These are phyloP conservation scores for Globisporangium abappressorium DNA, from an alignment of 352 stramenopile species.

Conservation along the genomic window DNA sequence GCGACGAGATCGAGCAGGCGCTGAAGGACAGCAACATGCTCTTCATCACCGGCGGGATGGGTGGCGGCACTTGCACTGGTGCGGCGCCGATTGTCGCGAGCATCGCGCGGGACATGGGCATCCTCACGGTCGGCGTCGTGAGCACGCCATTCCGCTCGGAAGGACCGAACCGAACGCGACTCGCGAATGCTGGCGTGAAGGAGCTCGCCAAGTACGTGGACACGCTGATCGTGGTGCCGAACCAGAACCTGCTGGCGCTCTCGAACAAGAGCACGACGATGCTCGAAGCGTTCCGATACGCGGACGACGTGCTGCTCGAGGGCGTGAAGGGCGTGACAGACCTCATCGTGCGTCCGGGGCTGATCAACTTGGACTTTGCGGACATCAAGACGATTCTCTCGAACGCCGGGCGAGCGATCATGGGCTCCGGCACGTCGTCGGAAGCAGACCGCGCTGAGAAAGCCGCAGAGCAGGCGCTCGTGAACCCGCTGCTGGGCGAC, in stretches of 20 bases:
- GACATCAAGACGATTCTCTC: conserved; percentile 96
- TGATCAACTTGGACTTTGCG: conserved; percentile 98
- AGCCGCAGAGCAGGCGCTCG: conserved; percentile 92
- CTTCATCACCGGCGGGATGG: conserved; percentile 96
- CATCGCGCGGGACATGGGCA: conserved; percentile 90
- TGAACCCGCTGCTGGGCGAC: conserved; percentile 92
- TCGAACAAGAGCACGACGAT: conserved; percentile 93
- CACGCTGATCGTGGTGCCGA: conserved; percentile 96
- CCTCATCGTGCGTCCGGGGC: conserved; percentile 93
- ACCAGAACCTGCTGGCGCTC: conserved; percentile 94
- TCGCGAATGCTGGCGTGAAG: conserved; percentile 91
- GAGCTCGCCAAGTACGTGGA: conserved; percentile 92
- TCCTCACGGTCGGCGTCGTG: conserved; percentile 95
- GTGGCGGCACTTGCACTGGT: conserved; percentile 89
- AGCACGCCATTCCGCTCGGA: conserved; percentile 96
- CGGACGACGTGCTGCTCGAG: conserved; percentile 94
- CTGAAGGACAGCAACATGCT: conserved; percentile 93
- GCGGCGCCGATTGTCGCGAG: conserved; percentile 93
- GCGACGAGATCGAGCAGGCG: conserved; percentile 87
- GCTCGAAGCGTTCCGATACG: conserved; percentile 91
- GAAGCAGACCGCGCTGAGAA: conserved; percentile 83
- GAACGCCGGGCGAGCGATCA: conserved; percentile 93
- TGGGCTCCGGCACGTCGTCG: conserved; percentile 89
- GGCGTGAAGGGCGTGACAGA: conserved; percentile 95
- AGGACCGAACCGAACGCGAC: conserved; percentile 91